Conservation (phyloP, 352 stramenopile species). For the Salisapilia sapeloensis region DNA sequence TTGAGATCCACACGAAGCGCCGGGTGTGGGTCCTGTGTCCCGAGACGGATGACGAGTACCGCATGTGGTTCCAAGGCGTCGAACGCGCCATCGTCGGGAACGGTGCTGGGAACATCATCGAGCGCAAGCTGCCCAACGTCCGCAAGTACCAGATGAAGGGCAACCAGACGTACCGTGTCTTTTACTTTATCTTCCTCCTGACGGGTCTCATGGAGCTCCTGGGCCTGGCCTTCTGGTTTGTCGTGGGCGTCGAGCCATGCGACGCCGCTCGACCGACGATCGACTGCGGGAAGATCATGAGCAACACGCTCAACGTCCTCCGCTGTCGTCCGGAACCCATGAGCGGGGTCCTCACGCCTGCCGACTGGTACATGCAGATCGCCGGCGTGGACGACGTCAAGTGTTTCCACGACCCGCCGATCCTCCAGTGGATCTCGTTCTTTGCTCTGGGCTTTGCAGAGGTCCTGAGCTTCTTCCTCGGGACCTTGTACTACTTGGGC, state of each 20-base stretch:
- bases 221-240: conserved; percentile 8
- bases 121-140: conserved; percentile 7
- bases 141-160: conserved; percentile 11
- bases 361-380: conserved; percentile 18
- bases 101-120: conserved; percentile 8
- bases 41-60: conserved; percentile 9
- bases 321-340: conserved; percentile 24
- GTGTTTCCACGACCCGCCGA: conserved; percentile 20
- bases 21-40: conserved; percentile 9
- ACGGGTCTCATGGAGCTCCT: conserved; percentile 5
- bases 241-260: conserved; percentile 7
- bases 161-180: conserved; percentile 5
- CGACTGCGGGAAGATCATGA: conserved; percentile 43
- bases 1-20: conserved; percentile 9
- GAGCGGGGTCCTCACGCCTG: conserved; percentile 26
- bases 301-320: conserved; percentile 31
- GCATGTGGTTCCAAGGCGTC: conserved; percentile 8
- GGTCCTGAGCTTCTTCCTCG: conserved; percentile 16
- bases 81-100: conserved; percentile 7
- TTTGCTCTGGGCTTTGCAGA: conserved; percentile 16
- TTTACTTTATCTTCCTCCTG: conserved; percentile 7
- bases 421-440: conserved; percentile 21
- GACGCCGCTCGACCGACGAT: conserved; percentile 11
- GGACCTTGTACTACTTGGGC: conserved; percentile 21
- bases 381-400: conserved; percentile 39